Base-by-base conservation (phyloP, 148 eudicot species). In the Oxyria digyna region DNA sequence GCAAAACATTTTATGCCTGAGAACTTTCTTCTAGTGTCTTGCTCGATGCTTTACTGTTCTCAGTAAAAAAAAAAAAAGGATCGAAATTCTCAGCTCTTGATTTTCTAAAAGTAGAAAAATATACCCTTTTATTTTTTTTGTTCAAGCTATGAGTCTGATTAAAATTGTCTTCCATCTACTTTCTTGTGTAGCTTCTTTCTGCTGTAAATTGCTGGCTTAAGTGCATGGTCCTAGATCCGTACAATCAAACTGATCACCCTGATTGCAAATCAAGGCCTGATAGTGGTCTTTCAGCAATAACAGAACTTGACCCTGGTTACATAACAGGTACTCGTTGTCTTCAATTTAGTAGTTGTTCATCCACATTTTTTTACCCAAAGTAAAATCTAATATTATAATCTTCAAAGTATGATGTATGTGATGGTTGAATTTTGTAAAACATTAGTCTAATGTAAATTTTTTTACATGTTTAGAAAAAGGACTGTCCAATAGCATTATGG, bases 141-240 rank as follows among this genome's bases (percentile, higher is more conserved):
- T 59, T 14, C 1, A 29, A 13, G 65, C 18, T 27, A 29, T 57
- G 35, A 21, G 0, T 59, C 35, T 55, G 33, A 12, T 55, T 55
- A 26, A 26, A 55, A n/a, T 26, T 26, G 62, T 3, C 11, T 12
- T 11, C 26, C 26, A 55, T 55, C 1, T 29, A 55, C 17, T 24
- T 12, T 26, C 62, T 59, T 46, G 18, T 78, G 72, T 88, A 89
- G 96, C 83, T 88, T 77, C 88, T 93, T 71, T 93, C 98, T 78
- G 98, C 96, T 55, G 87, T 87, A 37, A 93, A 93, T 80, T 93
- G 98, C 81, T 93, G 98, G 98, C 87, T 93, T n/a, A 93, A 93
- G 80, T 93, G 98, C 84, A 83, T 93, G 74, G 67, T 86, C 77
- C 74, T 93, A 38, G 98, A 93, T 66, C 92, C 98, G 68, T 87